Conservation (phyloP, 345 rosid species). For the Populus pruinosa region DNA sequence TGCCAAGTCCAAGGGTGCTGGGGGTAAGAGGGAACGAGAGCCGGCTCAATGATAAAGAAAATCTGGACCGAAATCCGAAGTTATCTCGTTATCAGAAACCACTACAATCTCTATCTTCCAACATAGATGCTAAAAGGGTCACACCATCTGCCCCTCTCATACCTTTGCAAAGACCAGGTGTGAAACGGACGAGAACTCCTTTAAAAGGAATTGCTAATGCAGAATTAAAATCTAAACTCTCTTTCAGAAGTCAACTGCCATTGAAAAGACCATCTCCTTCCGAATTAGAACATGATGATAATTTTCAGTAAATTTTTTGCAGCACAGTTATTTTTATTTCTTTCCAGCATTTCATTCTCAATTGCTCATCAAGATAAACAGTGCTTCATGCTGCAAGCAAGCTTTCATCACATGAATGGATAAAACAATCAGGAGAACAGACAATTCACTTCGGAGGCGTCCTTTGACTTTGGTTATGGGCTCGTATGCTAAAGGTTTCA, state of each 20-base stretch:
- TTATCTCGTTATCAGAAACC: constrained; percentile 37
- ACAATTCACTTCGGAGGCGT: not conserved
- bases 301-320: constrained; percentile 37
- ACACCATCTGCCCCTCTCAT: constrained; percentile 27
- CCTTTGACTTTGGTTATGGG: not conserved
- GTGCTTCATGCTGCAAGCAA: not conserved
- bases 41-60: constrained; percentile 25
- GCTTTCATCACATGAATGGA: not conserved
- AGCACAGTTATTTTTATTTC: not conserved
- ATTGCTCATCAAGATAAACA: constrained; percentile 2
- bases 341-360: not conserved
- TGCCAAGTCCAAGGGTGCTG: constrained; percentile 31
- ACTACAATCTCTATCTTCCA: constrained; percentile 24
- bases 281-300: constrained; percentile 40
- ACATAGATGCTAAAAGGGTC: constrained; percentile 17
- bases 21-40: constrained; percentile 19
- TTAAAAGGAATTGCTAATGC: constrained; percentile 17
- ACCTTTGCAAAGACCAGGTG: constrained; percentile 24
- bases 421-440: not conserved
- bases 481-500: not conserved
- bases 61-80: constrained; percentile 26
- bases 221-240: constrained; percentile 15
- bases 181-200: constrained; percentile 33
- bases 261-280: constrained; percentile 35
- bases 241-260: constrained; percentile 34